Evolutionary conservation across 2,329 filamentous ascomycete species (phyloP), one percentile per base, ranked within the genome.

Genomic region (Diaporthe helianthi): DNA sequence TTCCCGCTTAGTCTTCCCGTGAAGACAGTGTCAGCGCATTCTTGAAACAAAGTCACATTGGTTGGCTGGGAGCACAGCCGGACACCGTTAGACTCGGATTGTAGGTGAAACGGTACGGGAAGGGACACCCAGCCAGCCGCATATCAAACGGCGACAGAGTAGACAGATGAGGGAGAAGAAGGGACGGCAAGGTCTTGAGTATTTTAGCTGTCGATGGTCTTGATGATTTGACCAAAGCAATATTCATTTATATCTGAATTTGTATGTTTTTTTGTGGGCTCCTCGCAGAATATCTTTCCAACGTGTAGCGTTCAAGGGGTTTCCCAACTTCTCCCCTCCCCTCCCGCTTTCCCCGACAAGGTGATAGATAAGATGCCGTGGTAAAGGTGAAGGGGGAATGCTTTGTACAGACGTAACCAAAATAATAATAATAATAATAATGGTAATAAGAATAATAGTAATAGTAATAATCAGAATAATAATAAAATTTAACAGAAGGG

Each of bases 381-480:
- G 31, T 19, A n/a, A 26, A n/a, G n/a, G n/a, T n/a, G 24, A 44
- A 44, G 19, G 17, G 38, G 15, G 22, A 47, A 47, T 61, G 41
- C 17, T 63, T 63, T 63, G 58, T 63, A 63, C 58, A 63, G 19
- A 49, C 29, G n/a, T n/a, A n/a, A n/a, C n/a, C n/a, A n/a, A n/a
- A n/a, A n/a, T n/a, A n/a, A n/a, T n/a, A n/a, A n/a, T n/a, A n/a
- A n/a, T n/a, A n/a, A n/a, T n/a, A n/a, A n/a, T n/a, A n/a, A n/a
- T n/a, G n/a, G n/a, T n/a, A n/a, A n/a, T n/a, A n/a, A n/a, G n/a
- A n/a, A n/a, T n/a, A n/a, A n/a, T n/a, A n/a, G n/a, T n/a, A n/a
- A n/a, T n/a, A n/a, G n/a, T n/a, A n/a, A n/a, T n/a, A n/a, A n/a
- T n/a, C n/a, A n/a, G n/a, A n/a, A n/a, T n/a, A n/a, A n/a, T n/a